A percentile compares a stretch with the other conserved stretches of the same genome.
These are phyloP conservation scores for Eucalyptus tenuipes DNA, from an alignment of 345 rosid species.

Conservation along the genomic window DNA sequence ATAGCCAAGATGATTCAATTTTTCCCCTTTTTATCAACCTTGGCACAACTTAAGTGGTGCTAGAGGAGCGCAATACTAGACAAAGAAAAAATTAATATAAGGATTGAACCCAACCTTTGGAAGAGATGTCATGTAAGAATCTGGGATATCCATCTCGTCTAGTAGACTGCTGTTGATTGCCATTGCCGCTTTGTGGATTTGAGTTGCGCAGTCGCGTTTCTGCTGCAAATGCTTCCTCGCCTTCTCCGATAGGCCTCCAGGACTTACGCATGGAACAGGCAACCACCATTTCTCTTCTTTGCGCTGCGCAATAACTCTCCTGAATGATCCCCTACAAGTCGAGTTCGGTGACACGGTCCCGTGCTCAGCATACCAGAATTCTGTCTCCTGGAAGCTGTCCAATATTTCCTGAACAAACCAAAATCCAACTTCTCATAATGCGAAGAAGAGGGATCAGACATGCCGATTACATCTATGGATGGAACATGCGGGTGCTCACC, in stretches of 20 bases:
- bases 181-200: constrained; percentile 51
- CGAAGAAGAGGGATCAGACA: background rate
- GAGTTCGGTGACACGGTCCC: constrained; percentile 4
- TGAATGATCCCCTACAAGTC: background rate
- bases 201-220: constrained; percentile 31
- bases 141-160: constrained; percentile 51
- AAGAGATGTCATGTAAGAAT: constrained; percentile 31
- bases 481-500: background rate
- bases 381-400: constrained; percentile 27
- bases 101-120: constrained; percentile 30
- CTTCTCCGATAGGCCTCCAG: constrained; percentile 31
- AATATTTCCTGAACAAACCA: constrained; percentile 13
- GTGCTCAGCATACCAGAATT: constrained; percentile 41
- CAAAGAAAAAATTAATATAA: background rate
- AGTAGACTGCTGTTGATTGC: constrained; percentile 41
- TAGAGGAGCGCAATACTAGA: background rate
- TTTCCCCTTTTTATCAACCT: background rate
- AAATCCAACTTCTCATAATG: background rate
- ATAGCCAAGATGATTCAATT: background rate
- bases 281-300: constrained; percentile 64
- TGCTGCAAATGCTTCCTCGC: constrained; percentile 36
- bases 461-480: background rate
- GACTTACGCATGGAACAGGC: constrained; percentile 37
- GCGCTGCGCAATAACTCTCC: background rate
- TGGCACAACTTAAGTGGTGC: background rate